Conservation (phyloP, 2,329 filamentous ascomycete species). For the Massarina eburnea region DNA sequence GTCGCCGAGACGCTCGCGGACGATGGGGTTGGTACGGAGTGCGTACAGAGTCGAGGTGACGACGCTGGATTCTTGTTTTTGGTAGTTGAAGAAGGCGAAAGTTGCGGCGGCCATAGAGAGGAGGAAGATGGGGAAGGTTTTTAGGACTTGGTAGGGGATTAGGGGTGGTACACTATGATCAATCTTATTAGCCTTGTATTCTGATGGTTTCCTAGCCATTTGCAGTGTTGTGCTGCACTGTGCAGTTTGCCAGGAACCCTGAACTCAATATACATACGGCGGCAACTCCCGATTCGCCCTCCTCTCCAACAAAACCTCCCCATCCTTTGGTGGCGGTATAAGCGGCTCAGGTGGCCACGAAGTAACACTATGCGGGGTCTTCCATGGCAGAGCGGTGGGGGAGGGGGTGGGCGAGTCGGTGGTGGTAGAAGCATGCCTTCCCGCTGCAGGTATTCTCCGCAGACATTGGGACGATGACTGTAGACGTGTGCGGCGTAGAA, state of each 20-base stretch:
- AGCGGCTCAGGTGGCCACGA: conserved; percentile 40
- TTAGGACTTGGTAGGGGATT: conserved; percentile 40
- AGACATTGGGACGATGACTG: conserved; percentile 25
- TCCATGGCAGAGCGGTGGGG: conserved; percentile 38
- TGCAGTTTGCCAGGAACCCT: too few relatives aligned
- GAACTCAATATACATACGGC: conserved; percentile 30
- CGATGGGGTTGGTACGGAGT: conserved; percentile 74
- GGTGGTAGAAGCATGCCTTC: conserved; percentile 28
- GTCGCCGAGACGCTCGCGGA: conserved; percentile 79
- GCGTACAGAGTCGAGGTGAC: conserved; percentile 89
- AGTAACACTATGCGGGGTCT: conserved; percentile 40
- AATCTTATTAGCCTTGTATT: conserved; percentile 1
- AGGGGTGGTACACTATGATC: conserved; percentile 33
- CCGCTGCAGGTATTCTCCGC: conserved; percentile 17
- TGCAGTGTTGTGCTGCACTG: too few relatives aligned
- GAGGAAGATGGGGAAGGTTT: conserved; percentile 80
- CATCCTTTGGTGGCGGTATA: conserved; percentile 39
- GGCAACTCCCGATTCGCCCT: conserved; percentile 37
- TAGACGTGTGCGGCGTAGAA: conserved; percentile 29
- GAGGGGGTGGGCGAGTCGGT: conserved; percentile 21
- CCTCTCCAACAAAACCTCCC: conserved; percentile 37
- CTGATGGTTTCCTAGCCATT: too few relatives aligned
- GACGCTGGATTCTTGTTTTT: conserved; percentile 83
- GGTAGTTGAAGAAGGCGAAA: conserved; percentile 98
- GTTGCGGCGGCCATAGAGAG: conserved; percentile 69